Conservation (phyloP, 441 rosid species). For the Aleurites moluccanus region DNA sequence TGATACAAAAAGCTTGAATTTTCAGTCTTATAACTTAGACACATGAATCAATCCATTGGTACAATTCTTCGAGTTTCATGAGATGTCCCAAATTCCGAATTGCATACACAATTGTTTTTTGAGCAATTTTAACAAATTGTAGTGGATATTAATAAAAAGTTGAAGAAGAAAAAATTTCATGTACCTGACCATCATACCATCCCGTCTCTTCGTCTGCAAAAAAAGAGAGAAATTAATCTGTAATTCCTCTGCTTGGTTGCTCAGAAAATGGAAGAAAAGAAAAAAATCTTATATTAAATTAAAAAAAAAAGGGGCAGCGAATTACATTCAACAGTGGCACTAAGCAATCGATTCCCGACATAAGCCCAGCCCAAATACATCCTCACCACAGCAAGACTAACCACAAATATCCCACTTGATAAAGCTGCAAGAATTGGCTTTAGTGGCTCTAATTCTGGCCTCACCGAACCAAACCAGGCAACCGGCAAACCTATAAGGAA, state of each 20-base stretch:
- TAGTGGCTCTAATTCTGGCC: conserved; percentile 59
- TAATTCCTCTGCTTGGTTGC: no score
- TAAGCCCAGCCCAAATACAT: conserved; percentile 99
- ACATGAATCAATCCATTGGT: background rate
- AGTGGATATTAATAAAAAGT: background rate
- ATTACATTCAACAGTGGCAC: conserved; percentile 90
- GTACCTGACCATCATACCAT: conserved; percentile 97
- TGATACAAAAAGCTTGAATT: background rate
- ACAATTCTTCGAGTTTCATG: background rate
- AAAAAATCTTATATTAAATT: no score
- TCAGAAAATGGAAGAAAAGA: background rate
- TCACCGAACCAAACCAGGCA: conserved; percentile 76
- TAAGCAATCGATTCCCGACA: conserved; percentile 90
- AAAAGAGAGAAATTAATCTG: background rate
- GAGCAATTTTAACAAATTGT: background rate
- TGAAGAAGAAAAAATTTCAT: background rate
- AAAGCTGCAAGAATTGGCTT: conserved; percentile 53
- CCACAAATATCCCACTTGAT: conserved; percentile 77
- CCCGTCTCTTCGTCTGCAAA: conserved; percentile 95
- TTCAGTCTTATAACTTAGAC: background rate
- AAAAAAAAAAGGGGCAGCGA: background rate
- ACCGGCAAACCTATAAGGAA: conserved; percentile 76
- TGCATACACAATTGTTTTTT: background rate
- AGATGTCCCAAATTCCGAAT: background rate
- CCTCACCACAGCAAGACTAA: conserved; percentile 75